Base-by-base conservation (phyloP, 257 asterid genomes). In the Striga asiatica region DNA sequence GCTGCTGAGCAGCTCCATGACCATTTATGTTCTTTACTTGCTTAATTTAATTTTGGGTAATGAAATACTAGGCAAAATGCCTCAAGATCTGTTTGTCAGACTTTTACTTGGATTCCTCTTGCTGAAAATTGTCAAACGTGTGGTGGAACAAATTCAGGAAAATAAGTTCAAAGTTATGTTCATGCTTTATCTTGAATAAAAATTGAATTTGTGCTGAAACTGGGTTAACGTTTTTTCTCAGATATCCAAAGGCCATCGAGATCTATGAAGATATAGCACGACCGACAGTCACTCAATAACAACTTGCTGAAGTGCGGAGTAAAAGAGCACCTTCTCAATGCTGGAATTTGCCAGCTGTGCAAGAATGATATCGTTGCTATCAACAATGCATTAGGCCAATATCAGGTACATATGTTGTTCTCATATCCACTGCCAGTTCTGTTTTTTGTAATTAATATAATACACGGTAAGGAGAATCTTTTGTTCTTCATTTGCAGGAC, bases 261-360 rank as follows among this genome's bases (percentile, higher is more conserved):
- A 78, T 79, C 54, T 82, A 71, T 56, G 93, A 82, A 80, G 88
- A 79, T 59, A 79, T 79, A 54, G 85, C 93, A 46, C 71, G 72
- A n/a, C n/a, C n/a, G n/a, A 5, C 85, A 82, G 8, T 77, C 85
- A 0, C 81, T 82, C 60, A 71, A 61, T 69, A 79, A 66, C 58
- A 82, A 73, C 77, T 65, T 82, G 66, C 74, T 82, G 59, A 79
- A 77, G 75, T 82, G 77, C 53, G 93, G 93, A 60, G 93, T 75
- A 45, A 79, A 61, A 75, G 88, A 88, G 11, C 85, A 82, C 78
- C 93, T 82, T 56, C 84, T 82, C 35, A 82, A 77, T 67, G 88
- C 88, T 54, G 93, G 93, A 16, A 70, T 79, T 38, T 82, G 93
- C 74, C 88, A 82, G 74, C 80, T 82, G 23, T 79, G 84, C 76